Evolutionary conservation across 2,329 filamentous ascomycete genomes (phyloP), one percentile per base, ranked within the genome.

Genomic region (Alternaria longipes): DNA sequence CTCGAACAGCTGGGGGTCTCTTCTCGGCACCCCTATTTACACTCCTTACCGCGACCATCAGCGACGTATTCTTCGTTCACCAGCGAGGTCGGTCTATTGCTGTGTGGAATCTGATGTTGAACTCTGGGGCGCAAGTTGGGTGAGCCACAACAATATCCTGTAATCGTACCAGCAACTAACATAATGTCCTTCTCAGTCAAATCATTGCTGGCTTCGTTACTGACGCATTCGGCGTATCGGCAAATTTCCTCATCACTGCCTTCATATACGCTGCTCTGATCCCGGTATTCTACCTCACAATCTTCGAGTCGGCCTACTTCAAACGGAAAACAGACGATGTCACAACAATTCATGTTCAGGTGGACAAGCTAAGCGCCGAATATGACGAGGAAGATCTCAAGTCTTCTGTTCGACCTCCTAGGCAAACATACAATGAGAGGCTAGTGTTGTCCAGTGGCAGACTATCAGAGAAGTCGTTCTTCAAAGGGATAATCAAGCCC

Each of bases 261-360:
- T 16, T 64, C 14, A 59, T 64, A 14, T 66, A 50, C 34, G 44
- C 55, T 2, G 57, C 49, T 7, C 28, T 66, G 34, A 36, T 62
- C 5, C 60, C 61, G 4, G 8, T 63, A 3, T 54, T 64, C 22
- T 66, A 64, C 53, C 54, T 66, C 8, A 61, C 58, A 2, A 49
- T 64, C 12, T 62, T 64, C 42, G 63, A 66, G 42, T 59, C 63
- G 1, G 63, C 52, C 16, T 66, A 66, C 54, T 63, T 63, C 18
- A 45, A 22, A 16, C 56, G 60, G 36, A 47, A 61, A 32, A 47
- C 36, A 5, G 50, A 59, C 9, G n/a, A 54, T 16, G 47, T 56
- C 30, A 30, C 36, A 8, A 54, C 52, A 5, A 61, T 59, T 8
- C 18, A 51, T 34, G 54, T 57, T 8, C 40, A 26, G n/a, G 14